A percentile compares a stretch with the other conserved stretches of the same genome.
Conservation (phyloP, 2,329 filamentous ascomycete genomes). For the Fulvia fulva region DNA sequence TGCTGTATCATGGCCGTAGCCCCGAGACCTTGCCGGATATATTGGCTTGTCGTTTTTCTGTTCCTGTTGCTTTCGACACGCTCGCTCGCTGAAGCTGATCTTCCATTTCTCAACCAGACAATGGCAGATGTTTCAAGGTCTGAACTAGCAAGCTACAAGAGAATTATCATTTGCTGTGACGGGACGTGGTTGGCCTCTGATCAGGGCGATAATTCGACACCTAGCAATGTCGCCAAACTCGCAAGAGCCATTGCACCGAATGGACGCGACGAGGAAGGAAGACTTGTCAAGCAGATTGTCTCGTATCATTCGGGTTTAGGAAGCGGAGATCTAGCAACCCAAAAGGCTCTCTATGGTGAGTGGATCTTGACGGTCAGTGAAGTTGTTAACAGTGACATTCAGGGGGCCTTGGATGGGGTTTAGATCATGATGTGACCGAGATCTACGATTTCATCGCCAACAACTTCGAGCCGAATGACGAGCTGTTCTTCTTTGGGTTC, state of each 20-base stretch:
- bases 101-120: not conserved
- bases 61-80: not conserved
- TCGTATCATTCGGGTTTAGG: slow-evolving; percentile 46
- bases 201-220: slow-evolving; percentile 38
- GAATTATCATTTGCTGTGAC: slow-evolving; percentile 14
- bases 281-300: slow-evolving; percentile 43
- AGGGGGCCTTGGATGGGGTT: slow-evolving; percentile 28
- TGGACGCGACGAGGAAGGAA: slow-evolving; percentile 34
- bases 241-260: slow-evolving; percentile 44
- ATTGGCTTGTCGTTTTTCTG: not conserved
- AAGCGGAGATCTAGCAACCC: slow-evolving; percentile 34
- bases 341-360: slow-evolving; percentile 12
- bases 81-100: not conserved
- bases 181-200: slow-evolving; percentile 38
- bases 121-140: not conserved
- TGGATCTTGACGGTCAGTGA: not conserved
- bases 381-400: not conserved
- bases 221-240: slow-evolving; percentile 45
- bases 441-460: slow-evolving; percentile 47
- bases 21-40: not conserved
- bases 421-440: slow-evolving; percentile 42
- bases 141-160: slow-evolving; percentile 4
- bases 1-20: not conserved
- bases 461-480: slow-evolving; percentile 46
- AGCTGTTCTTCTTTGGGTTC: slow-evolving; percentile 44